Base-by-base conservation (phyloP, 345 rosid genomes). In the Clausena lansium region DNA sequence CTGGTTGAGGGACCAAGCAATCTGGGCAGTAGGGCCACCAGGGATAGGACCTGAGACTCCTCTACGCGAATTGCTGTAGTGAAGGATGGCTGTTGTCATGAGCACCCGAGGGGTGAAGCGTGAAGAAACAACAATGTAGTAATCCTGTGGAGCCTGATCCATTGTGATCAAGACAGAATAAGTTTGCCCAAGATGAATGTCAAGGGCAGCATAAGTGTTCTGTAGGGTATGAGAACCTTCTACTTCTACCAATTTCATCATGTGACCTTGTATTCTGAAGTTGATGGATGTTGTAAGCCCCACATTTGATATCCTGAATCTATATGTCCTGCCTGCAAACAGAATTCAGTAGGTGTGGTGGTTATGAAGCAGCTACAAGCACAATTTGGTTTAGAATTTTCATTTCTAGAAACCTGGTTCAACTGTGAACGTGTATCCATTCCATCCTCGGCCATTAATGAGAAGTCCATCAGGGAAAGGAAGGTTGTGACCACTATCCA, bases 181-280 rank as follows among this genome's bases (percentile, higher is more conserved):
- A 28, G 97, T 89, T 81, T 96, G 98, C 24, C 99, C 99, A 0
- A 92, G 86, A 81, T 96, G 99, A 83, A 96, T 75, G 73, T 96
- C 99, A 8, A 96, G 89, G 72, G 92, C 83, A 9, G 85, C 60
- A 58, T 90, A 92, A 47, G 84, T 82, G 79, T 83, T 92, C 79
- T 96, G 99, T 28, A 92, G 69, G 6, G 98, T 92, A 79, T 96
- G 98, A 32, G 97, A 91, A 41, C 99, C 99, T 84, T 96, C 99
- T 1, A 91, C 97, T 83, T 95, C 99, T 13, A 96, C 84, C 65
- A 95, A 78, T 83, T 90, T 93, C 94, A 95, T 81, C 24, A 75
- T 84, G 86, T 95, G 99, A 38, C 94, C 94, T 61, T 95, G 97
- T 73, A 95, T 93, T 60, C 97, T 85, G 80, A 95, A 93, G 82